Base-by-base conservation (phyloP, 1,284 basidiomycete species). In the Phenoliferia sp. region DNA sequence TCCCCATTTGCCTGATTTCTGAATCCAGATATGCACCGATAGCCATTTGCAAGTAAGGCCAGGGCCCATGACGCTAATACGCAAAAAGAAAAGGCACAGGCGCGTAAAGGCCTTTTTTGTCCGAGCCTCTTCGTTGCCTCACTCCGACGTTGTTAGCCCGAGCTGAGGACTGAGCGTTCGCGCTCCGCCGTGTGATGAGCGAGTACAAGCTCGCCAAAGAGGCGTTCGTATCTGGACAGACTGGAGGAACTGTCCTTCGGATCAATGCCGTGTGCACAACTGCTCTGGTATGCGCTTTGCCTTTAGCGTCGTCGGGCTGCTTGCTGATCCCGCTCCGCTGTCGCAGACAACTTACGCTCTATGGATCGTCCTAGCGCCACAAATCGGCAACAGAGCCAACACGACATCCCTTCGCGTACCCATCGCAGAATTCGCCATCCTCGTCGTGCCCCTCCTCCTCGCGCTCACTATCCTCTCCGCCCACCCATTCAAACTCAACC, bases 141-240 rank as follows among this genome's bases (percentile, higher is more conserved):
- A n/a, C n/a, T n/a, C n/a, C n/a, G n/a, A n/a, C n/a, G n/a, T n/a
- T n/a, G n/a, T n/a, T n/a, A n/a, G n/a, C n/a, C n/a, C n/a, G n/a
- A n/a, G n/a, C n/a, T n/a, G n/a, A n/a, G n/a, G n/a, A n/a, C n/a
- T n/a, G n/a, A n/a, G n/a, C n/a, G n/a, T 44, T 22, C 39, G 39
- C 39, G 15, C 39, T 12, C 39, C 39, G 39, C 39, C 15, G 15
- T 32, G 26, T 19, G 10, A 60, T 60, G 59, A 33, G 39, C 16
- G 36, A 15, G 31, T 96, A 96, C 84, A 94, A 93, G 80, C 73
- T 83, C 22, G 86, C 85, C 31, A 97, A 97, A 80, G 90, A 94
- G 81, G 87, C 86, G 0, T 98, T 94, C 76, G 90, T 94, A 58
- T 88, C 91, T 22, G 87, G 88, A 56, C 86, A 85, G 79, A 85